Percentiles rank a stretch among this genome's conserved stretches.
phyloP scores from a whole-genome alignment of 169 alveolate species.

The Sarcocystis neurona region DNA sequence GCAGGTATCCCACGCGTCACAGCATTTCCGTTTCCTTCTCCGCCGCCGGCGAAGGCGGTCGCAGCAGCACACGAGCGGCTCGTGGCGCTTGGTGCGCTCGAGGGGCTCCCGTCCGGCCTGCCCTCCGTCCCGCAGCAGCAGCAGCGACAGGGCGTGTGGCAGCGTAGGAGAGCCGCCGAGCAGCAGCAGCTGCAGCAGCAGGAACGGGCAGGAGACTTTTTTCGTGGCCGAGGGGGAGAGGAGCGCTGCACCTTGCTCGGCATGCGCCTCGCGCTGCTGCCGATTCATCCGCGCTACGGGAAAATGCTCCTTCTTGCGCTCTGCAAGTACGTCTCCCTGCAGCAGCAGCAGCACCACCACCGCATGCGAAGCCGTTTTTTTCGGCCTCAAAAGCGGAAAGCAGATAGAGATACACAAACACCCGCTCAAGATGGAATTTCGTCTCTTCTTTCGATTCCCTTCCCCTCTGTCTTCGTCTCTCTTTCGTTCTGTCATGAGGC shows the following conservation, averaged over 20 bases:
- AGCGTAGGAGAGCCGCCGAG: neutral
- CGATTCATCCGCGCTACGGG: constrained; percentile 68
- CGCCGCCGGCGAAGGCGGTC: constrained; percentile 56
- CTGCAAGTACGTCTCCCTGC: constrained; percentile 22
- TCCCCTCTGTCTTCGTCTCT: neutral
- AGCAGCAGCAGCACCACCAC: neutral
- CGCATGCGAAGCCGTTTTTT: neutral
- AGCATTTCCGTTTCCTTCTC: constrained; percentile 66
- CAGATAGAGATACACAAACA: no score
- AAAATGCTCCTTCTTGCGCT: constrained; percentile 61
- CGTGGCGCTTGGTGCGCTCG: constrained; percentile 57
- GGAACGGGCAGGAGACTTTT: neutral
- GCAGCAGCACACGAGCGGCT: constrained; percentile 62
- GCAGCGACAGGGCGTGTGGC: no score
- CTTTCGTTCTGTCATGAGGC: neutral
- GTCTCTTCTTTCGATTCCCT: neutral
- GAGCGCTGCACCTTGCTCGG: constrained; percentile 65
- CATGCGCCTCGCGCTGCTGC: constrained; percentile 57
- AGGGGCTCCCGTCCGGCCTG: neutral
- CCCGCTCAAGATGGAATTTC: neutral
- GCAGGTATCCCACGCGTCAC: constrained; percentile 66
- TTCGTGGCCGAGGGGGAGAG: constrained; percentile 51
- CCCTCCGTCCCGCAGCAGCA: neutral
- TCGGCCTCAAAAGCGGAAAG: no score
- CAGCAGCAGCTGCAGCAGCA: neutral